Percentiles rank a stretch among this genome's conserved stretches.
Evolutionary conservation across 352 stramenopile species (phyloP).

Genomic region (Globisporangium splendens): DNA sequence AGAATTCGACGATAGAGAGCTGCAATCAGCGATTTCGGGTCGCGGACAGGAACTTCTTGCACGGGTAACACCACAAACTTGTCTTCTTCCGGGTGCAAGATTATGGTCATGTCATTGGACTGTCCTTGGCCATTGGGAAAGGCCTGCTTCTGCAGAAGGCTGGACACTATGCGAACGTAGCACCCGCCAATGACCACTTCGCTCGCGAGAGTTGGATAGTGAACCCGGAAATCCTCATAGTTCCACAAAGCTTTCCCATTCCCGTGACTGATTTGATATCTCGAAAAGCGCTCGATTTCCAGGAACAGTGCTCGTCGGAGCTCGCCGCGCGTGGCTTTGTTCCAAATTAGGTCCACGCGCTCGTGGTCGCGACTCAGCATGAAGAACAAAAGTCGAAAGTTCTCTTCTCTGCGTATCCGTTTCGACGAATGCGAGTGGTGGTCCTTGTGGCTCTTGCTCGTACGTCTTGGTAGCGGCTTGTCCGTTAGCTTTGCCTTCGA

Average conservation of each 20-base stretch:
- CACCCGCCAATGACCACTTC: conserved; percentile 88
- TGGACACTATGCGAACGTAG: conserved; percentile 81
- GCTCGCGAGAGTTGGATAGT: conserved; percentile 84
- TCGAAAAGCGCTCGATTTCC: conserved; percentile 82
- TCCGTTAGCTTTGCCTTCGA: conserved; percentile 29
- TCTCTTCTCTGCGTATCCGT: conserved; percentile 56
- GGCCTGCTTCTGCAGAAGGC: conserved; percentile 42
- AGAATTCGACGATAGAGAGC: conserved; percentile 72
- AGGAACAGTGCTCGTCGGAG: conserved; percentile 80
- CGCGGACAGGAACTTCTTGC: conserved; percentile 51
- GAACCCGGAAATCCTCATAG: conserved; percentile 93
- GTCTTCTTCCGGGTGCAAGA: conserved; percentile 31
- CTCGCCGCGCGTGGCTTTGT: conserved; percentile 84
- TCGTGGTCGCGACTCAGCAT: conserved; percentile 91
- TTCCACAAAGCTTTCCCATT: conserved; percentile 91
- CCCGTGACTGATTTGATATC: conserved; percentile 63
- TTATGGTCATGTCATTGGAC: too few species aligned
- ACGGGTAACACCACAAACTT: conserved; percentile 38
- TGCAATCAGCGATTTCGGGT: conserved; percentile 49
- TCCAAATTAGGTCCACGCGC: conserved; percentile 94
- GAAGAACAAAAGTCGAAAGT: conserved; percentile 95
- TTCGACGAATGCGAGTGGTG: conserved; percentile 10
- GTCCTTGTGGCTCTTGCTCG: conserved; percentile 20
- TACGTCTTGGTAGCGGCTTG: conserved; percentile 17
- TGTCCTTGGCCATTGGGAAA: conserved; percentile 33